Evolutionary conservation across 148 eudicot species (phyloP), one percentile per base, ranked within the genome.

Genomic region (Rhododendron simsii): DNA sequence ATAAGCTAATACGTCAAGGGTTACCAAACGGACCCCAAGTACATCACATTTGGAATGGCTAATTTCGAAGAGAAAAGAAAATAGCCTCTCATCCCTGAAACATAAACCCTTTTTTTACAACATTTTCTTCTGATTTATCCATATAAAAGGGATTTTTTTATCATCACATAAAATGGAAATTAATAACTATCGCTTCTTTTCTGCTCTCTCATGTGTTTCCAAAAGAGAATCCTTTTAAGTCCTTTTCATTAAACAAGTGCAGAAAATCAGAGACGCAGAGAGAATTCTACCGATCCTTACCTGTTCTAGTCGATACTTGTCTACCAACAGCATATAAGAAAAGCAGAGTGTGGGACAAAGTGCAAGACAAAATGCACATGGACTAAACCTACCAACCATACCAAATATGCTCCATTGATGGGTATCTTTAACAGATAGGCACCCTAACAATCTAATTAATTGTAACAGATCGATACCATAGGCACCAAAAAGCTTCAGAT

Each of bases 291-390:
- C 26, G 35, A 79, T 79, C 37, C 81, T 23, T 48, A 13, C 23
- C 65, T 50, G 83, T 28, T 53, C 41, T 35, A 80, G 41, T 15
- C 59, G 30, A 13, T 28, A 47, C 18, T 16, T 30, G 1, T 71
- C 26, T 2, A 80, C 51, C 82, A 80, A 23, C 82, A 15, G 13
- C 33, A 67, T n/a, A 26, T 28, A 50, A 28, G 63, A 53, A 15
- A 20, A 53, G 23, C 13, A 50, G 39, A 28, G 41, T 30, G 63
- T n/a, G 44, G 85, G 85, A 20, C 55, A 63, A 65, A 28, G 33
- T 55, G 33, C 18, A 18, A 16, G 83, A 79, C 87, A 85, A 26
- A 26, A 79, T 41, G 87, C 87, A 85, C 87, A 85, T 85, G 87
- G 53, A 16, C 37, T 45, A 16, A 28, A 45, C 83, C 87, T 39